phyloP scores from a whole-genome alignment of 495 filamentous ascomycete genomes.

The Ascobolus immersus region DNA sequence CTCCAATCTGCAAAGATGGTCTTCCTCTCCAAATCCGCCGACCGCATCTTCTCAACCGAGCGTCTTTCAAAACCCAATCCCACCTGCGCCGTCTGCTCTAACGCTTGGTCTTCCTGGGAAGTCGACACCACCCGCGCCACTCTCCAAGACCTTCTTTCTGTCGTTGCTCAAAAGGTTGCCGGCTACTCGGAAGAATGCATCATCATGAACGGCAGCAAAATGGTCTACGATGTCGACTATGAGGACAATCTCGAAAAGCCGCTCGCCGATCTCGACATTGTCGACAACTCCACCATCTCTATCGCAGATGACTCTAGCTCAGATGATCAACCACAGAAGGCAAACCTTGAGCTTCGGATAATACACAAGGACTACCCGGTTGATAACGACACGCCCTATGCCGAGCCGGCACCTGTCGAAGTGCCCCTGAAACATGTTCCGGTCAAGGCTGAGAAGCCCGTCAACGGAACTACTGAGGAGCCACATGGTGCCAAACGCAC shows the following conservation, averaged over 20 bases:
- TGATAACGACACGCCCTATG: too few species aligned
- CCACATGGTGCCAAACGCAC: constrained; percentile 15
- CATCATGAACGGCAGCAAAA: constrained; percentile 41
- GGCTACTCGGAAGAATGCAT: constrained; percentile 69
- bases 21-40: constrained; percentile 51
- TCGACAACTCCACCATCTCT: constrained; percentile 51
- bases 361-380: constrained; percentile 56
- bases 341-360: constrained; percentile 18
- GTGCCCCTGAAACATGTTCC: background rate
- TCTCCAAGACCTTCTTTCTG: constrained; percentile 55
- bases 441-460: constrained; percentile 12
- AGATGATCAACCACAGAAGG: constrained; percentile 26
- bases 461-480: background rate
- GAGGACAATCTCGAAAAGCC: constrained; percentile 65
- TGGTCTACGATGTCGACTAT: constrained; percentile 68
- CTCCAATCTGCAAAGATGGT: constrained; percentile 24
- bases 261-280: constrained; percentile 49
- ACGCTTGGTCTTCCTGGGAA: constrained; percentile 35
- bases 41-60: constrained; percentile 48
- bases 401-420: background rate
- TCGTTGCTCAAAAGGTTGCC: constrained; percentile 37
- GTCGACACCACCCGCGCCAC: constrained; percentile 54
- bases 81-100: constrained; percentile 57
- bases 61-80: constrained; percentile 51
- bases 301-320: constrained; percentile 39